Evolutionary conservation across 129 eudicot genomes (phyloP).

Genomic region (Erigeron canadensis): DNA sequence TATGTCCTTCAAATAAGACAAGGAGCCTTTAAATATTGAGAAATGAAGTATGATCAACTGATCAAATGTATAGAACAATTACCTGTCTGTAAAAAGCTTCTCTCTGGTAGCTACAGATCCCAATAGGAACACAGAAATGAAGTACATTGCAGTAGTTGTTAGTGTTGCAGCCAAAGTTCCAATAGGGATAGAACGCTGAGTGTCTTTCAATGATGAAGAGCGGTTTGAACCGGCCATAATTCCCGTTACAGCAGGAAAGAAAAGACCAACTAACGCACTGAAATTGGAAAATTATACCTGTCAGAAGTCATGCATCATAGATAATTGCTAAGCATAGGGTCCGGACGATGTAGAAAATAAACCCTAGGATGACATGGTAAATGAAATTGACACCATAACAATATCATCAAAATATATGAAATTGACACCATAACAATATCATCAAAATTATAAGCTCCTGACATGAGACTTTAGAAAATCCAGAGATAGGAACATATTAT

Average conservation of each 20-base stretch:
- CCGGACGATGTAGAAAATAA: neutral
- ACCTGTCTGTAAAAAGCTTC: conserved; percentile 97
- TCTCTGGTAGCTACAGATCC: conserved; percentile 94
- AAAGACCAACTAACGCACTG: conserved; percentile 97
- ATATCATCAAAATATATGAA: neutral
- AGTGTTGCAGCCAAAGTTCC: conserved; percentile 93
- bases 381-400: conserved; percentile 15
- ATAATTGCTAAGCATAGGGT: neutral
- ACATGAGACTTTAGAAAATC: conserved; percentile 15
- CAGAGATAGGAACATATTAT: conserved; percentile 1
- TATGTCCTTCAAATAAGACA: neutral
- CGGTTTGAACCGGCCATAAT: conserved; percentile 99
- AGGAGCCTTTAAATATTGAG: conserved; percentile 4
- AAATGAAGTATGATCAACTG: neutral
- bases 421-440: conserved; percentile 12
- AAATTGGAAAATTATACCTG: conserved; percentile 24
- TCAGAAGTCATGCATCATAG: conserved; percentile 19
- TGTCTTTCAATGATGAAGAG: conserved; percentile 89
- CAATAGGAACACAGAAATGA: conserved; percentile 72
- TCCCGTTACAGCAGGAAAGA: conserved; percentile 99
- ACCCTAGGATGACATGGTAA: conserved; percentile 13
- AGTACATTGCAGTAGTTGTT: conserved; percentile 66
- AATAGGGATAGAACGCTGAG: conserved; percentile 94
- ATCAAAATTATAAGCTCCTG: conserved; percentile 5
- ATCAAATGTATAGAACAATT: conserved; percentile 4